Percentiles rank a stretch among this genome's conserved stretches.
Evolutionary conservation across 108 stramenopile genomes (phyloP).

Genomic region (Cyclotella atomus): DNA sequence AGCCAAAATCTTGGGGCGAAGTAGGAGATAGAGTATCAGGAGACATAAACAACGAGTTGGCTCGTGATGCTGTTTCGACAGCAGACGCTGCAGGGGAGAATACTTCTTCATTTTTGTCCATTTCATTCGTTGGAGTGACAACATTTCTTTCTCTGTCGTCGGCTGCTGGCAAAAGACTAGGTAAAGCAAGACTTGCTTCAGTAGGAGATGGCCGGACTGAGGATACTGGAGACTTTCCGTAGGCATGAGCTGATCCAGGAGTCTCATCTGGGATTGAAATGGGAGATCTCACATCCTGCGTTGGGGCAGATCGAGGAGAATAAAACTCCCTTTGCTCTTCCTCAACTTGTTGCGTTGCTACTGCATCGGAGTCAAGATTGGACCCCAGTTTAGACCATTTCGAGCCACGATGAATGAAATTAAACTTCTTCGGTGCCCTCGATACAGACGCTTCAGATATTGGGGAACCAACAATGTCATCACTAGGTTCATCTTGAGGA

Average conservation of each 20-base stretch:
- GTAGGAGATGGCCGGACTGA: neutral
- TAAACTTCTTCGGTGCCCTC: slow-evolving; percentile 13
- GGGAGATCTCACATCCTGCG: neutral
- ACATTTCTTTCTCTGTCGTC: slow-evolving; percentile 8
- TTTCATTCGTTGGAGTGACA: slow-evolving; percentile 14
- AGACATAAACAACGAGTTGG: slow-evolving; percentile 22
- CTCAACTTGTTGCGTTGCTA: slow-evolving; percentile 2
- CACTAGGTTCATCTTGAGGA: neutral
- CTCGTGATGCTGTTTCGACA: neutral
- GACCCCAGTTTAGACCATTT: slow-evolving; percentile 42
- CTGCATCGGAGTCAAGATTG: slow-evolving; percentile 23
- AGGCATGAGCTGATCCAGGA: neutral
- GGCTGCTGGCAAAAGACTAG: neutral
- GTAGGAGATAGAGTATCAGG: slow-evolving; percentile 18
- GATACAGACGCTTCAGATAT: slow-evolving; percentile 8
- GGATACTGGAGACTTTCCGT: neutral
- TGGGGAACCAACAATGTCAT: neutral
- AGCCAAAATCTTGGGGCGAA: slow-evolving; percentile 29
- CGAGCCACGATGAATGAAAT: slow-evolving; percentile 28
- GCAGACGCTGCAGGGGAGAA: slow-evolving; percentile 9
- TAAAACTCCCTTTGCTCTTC: slow-evolving; percentile 10
- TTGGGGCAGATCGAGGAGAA: slow-evolving; percentile 2
- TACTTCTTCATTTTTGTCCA: neutral
- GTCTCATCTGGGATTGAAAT: neutral
- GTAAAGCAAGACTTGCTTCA: neutral